Base-by-base conservation (phyloP, 345 rosid species). In the Lumnitzera littorea region DNA sequence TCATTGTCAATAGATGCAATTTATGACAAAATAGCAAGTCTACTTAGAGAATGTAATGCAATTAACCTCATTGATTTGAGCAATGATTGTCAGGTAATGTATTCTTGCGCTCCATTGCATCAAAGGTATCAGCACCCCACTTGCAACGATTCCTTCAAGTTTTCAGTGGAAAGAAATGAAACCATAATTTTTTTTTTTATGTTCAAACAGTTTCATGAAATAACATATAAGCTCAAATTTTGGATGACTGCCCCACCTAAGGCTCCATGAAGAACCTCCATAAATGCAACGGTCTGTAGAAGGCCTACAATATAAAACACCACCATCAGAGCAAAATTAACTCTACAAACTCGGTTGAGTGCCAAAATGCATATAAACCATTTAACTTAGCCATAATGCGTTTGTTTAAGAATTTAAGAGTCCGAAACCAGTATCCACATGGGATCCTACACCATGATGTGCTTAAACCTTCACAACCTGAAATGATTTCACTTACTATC, bases 21-120 rank as follows among this genome's bases (percentile, higher is more conserved):
- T 36, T 9, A 1, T 1, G 7, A 36, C 43, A 9, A 36, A 9
- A 5, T 29, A 29, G 36, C 36, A 29, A 3, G 7, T 16, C 4
- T 11, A 1, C 23, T 48, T 12, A 55, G 15, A 14, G 13, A 29
- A 46, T 54, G 12, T 10, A 49, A 50, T 15, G 50, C 31, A 1
- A 13, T 27, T 31, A 65, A 87, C 95, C 96, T 91, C 88, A 7
- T 31, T 61, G 31, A 85, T 67, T 57, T 57, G 78, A 24, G 75
- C 73, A 65, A 75, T 86, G 55, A 85, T 69, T 46, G 80, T 81
- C 50, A 85, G 60, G 71, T 85, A 83, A 56, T 89, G 91, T 12
- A 82, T 75, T 77, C 91, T 82, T 75, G 96, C 96, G 62, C 74
- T 71, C 94, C 95, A 89, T 58, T 89, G 98, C 83, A 87, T 85